phyloP scores from a whole-genome alignment of 148 eudicot genomes.

The Tetragonia tetragonoides region DNA sequence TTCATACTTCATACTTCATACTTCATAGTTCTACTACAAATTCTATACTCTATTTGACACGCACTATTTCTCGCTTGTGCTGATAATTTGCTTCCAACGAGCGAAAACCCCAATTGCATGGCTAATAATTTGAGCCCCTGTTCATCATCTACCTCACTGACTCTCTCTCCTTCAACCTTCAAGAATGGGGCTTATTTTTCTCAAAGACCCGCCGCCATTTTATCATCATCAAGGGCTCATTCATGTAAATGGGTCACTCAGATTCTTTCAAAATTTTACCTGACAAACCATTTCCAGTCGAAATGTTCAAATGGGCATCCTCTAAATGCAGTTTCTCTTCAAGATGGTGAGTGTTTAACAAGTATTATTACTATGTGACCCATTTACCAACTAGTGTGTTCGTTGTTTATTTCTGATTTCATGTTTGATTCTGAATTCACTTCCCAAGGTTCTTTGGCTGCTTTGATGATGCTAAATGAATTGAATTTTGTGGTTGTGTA shows the following conservation, averaged over 20 bases:
- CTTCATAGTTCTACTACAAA: background rate
- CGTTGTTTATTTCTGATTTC: background rate
- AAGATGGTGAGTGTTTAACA: conserved; percentile 40
- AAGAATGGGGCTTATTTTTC: conserved; percentile 26
- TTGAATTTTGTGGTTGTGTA: background rate
- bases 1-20: too few species aligned
- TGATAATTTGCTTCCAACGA: too few species aligned
- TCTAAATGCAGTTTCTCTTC: conserved; percentile 50
- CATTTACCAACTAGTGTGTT: too few species aligned
- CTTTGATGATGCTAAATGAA: background rate
- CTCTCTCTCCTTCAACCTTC: conserved; percentile 2
- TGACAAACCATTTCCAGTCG: conserved; percentile 45
- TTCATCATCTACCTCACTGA: conserved; percentile 32
- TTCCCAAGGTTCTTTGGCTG: background rate
- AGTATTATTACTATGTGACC: background rate
- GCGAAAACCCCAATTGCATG: conserved; percentile 30
- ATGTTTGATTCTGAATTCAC: background rate
- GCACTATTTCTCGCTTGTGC: too few species aligned
- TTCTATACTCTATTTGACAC: background rate
- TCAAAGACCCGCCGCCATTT: conserved; percentile 28
- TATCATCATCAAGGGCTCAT: conserved; percentile 32
- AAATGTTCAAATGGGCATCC: conserved; percentile 69
- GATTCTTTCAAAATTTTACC: conserved; percentile 37
- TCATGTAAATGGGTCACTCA: conserved; percentile 51
- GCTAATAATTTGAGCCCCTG: conserved; percentile 40